Evolutionary conservation across 2,329 filamentous ascomycete genomes (phyloP).

Genomic region (Calonectria pseudoreteaudii): DNA sequence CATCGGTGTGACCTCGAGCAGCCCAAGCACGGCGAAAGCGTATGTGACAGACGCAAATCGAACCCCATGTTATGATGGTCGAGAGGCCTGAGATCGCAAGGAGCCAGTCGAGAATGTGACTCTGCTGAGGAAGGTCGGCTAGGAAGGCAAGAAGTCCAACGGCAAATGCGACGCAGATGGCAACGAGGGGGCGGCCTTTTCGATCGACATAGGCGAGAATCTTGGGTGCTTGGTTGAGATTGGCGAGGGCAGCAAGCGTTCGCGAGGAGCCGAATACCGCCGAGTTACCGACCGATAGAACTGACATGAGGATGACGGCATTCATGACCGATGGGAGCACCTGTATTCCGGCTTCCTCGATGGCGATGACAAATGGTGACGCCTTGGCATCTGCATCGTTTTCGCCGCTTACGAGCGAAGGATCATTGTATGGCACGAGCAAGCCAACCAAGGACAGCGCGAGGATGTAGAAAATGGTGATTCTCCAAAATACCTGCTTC

Average conservation of each 20-base stretch:
- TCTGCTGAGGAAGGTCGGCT: conserved; percentile 71
- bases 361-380: conserved; percentile 94
- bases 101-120: conserved; percentile 82
- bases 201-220: conserved; percentile 86
- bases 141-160: conserved; percentile 84
- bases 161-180: conserved; percentile 74
- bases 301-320: conserved; percentile 90
- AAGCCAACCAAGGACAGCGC: conserved; percentile 85
- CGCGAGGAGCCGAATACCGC: conserved; percentile 92
- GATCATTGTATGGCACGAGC: conserved; percentile 80
- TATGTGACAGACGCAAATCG: conserved; percentile 91
- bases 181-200: conserved; percentile 80
- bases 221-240: conserved; percentile 84
- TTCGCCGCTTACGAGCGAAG: conserved; percentile 68
- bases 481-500: conserved; percentile 96
- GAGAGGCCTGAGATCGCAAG: conserved; percentile 79
- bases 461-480: conserved; percentile 89
- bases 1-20: conserved; percentile 73
- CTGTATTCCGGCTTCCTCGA: conserved; percentile 83
- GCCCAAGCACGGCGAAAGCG: conserved; percentile 89
- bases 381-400: conserved; percentile 75
- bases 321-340: conserved; percentile 92
- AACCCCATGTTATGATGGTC: conserved; percentile 83
- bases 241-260: conserved; percentile 88
- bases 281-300: conserved; percentile 91